Evolutionary conservation across 2,329 filamentous ascomycete species (phyloP), one percentile per base, ranked within the genome.

Genomic region (Purpureocillium takamizusanense): DNA sequence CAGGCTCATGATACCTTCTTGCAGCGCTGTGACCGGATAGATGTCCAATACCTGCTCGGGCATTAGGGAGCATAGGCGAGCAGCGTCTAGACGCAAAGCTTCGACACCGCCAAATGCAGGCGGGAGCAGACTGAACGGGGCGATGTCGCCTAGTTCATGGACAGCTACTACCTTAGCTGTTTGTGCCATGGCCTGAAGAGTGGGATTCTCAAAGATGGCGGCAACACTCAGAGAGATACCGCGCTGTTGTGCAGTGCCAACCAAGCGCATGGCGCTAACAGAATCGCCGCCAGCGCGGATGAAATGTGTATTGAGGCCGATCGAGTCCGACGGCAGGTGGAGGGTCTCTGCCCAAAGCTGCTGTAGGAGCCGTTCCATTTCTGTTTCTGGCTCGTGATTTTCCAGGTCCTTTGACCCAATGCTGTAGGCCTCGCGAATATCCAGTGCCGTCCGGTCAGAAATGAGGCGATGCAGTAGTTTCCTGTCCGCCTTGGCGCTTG

Each of bases 1-100:
- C 21, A 40, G 16, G 11, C 28, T 33, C 38, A 40, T 40, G 3
- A 40, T 25, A 4, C 34, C 38, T 29, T 40, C 38, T 12, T 40
- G 38, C 17, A 40, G 18, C 4, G 38, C n/a, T 11, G 38, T 40
- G 4, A 27, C 18, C 14, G 38, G 38, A 23, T 36, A 40, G 10
- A 33, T 11, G 21, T 40, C 38, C 15, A 28, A 7, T 9, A 40
- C 29, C 11, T 21, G 4, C 3, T 28, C 21, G 10, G 14, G 8
- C 12, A 8, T 12, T 5, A 37, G 6, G 12, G n/a, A 10, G 27
- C 38, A 39, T 25, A 31, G 33, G 13, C 18, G 27, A 27, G 38
- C 32, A n/a, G 25, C 21, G 25, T 39, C 28, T 8, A 23, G 13
- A 9, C 10, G 12, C 11, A 35, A 5, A 21, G 31, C 13, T 14